Base-by-base conservation (phyloP, 2,329 filamentous ascomycete species). In the Microascus cirrosus region DNA sequence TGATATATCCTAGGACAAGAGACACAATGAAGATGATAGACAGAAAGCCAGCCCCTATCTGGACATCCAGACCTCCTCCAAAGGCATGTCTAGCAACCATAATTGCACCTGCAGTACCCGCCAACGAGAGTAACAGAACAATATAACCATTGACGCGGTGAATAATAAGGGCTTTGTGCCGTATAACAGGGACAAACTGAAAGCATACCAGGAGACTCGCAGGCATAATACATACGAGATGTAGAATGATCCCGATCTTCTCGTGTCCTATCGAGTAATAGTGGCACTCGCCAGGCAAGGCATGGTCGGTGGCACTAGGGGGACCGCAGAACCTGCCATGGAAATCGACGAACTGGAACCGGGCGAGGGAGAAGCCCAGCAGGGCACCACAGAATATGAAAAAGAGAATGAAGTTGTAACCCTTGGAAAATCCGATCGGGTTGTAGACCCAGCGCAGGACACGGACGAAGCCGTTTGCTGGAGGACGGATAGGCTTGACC, bases 141-240 rank as follows among this genome's bases (percentile, higher is more conserved):
- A 77, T 25, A 61, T 85, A 84, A 1, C 83, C 83, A 56, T 78
- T 81, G 59, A 85, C 72, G 1, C 83, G 77, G 65, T 86, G 83
- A 34, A 84, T 66, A 2, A 80, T 59, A 0, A 82, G 69, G 54
- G 68, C 62, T 59, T 74, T 77, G 62, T 79, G 73, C 1, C 75
- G 70, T 36, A 77, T 66, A 12, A 66, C 58, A 2, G 77, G 77
- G 3, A 77, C 63, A 61, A 80, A 80, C 67, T 79, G 77, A 32
- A 74, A 65, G 57, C 70, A 69, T 5, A 69, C 70, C 1, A 79
- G 67, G 7, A 79, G 61, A 3, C 65, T 68, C 0, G 69, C 74
- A 0, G 76, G 76, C 1, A 80, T 63, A 28, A 78, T 69, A 25
- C 65, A 62, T 4, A 62, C 69, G 1, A 80, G 65, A 58, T 80